Conservation (phyloP, 2,329 filamentous ascomycete species). For the Fusarium chuoi region DNA sequence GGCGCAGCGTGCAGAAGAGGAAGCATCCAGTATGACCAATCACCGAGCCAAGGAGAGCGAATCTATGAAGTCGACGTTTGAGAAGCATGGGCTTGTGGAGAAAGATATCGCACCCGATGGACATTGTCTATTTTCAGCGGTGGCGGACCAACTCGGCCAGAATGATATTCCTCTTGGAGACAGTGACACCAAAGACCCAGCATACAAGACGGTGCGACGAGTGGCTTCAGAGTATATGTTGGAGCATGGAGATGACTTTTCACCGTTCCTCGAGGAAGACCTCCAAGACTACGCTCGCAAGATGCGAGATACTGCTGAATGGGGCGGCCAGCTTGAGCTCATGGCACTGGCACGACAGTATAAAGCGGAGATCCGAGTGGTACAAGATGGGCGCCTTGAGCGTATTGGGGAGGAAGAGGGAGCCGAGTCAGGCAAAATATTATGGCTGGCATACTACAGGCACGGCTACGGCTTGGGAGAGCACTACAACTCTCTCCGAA, state of each 20-base stretch:
- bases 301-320: conserved; percentile 89
- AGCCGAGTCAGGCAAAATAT: conserved; percentile 60
- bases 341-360: conserved; percentile 85
- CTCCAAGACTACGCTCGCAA: conserved; percentile 77
- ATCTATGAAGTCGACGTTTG: conserved; percentile 76
- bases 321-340: conserved; percentile 94
- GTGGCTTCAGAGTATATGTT: conserved; percentile 83
- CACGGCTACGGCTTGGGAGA: conserved; percentile 95
- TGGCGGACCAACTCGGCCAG: conserved; percentile 82
- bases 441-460: conserved; percentile 96
- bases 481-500: conserved; percentile 91
- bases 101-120: conserved; percentile 88
- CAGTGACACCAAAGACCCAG: conserved; percentile 41
- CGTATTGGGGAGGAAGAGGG: conserved; percentile 67
- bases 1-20: conserved; percentile 73
- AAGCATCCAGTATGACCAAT: conserved; percentile 80
- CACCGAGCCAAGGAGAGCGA: conserved; percentile 75
- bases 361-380: conserved; percentile 80
- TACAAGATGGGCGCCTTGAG: conserved; percentile 86
- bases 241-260: conserved; percentile 81
- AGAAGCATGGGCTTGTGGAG: conserved; percentile 72
- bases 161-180: conserved; percentile 57
- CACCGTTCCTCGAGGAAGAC: conserved; percentile 85
- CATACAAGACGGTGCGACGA: conserved; percentile 74
- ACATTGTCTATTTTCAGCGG: conserved; percentile 92